Evolutionary conservation across 176 grass and related monocot species (phyloP).

Genomic region (Chrysopogon serrulatus): DNA sequence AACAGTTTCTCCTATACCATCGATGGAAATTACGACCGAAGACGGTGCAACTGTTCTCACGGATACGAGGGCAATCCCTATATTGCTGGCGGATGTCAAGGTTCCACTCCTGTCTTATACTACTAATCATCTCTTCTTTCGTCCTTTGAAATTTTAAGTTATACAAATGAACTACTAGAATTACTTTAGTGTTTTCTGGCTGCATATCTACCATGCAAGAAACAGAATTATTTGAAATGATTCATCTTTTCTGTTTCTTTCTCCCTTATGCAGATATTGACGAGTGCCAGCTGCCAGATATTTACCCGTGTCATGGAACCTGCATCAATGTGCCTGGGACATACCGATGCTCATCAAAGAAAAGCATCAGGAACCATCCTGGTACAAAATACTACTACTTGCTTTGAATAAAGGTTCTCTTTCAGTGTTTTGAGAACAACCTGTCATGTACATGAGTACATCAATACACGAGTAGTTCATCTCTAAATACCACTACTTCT

Average conservation of each 20-base stretch:
- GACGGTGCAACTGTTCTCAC: slow-evolving; percentile 25
- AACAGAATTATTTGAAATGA: neutral
- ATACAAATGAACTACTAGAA: too few species aligned
- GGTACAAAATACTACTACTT: neutral
- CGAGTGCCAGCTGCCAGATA: slow-evolving; percentile 23
- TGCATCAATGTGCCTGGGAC: slow-evolving; percentile 33
- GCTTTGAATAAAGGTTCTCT: neutral
- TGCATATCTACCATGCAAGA: neutral
- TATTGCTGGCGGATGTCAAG: slow-evolving; percentile 27
- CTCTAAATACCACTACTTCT: too few species aligned
- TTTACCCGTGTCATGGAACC: slow-evolving; percentile 25
- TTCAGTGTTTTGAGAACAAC: neutral
- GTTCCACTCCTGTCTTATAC: neutral
- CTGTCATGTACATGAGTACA: too few species aligned
- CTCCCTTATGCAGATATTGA: too few species aligned
- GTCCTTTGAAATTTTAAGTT: too few species aligned
- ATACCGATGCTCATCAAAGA: slow-evolving; percentile 24
- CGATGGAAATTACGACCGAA: neutral
- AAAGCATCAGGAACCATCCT: neutral
- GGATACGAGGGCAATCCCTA: slow-evolving; percentile 29
- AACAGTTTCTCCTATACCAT: neutral
- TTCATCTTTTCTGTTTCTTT: neutral
- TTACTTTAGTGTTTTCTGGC: neutral
- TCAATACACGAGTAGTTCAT: too few species aligned
- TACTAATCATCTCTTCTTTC: too few species aligned